phyloP scores from a whole-genome alignment of 2,329 filamentous ascomycete genomes.

The Chaetomiaceae sp. region DNA sequence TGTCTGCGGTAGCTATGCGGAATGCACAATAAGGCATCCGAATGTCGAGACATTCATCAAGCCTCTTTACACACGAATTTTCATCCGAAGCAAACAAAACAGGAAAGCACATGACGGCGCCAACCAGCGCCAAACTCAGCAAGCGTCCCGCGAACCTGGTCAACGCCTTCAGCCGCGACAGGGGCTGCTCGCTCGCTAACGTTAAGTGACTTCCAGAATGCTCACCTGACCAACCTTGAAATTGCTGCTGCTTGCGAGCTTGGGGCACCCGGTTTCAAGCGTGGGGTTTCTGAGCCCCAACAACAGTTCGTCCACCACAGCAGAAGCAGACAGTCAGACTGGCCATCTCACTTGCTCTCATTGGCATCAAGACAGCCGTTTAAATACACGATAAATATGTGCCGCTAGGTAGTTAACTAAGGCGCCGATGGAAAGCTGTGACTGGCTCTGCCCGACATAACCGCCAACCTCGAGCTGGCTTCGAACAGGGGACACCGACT shows the following conservation, averaged over 20 bases:
- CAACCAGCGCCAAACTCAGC: neutral
- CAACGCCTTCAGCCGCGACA: constrained; percentile 9
- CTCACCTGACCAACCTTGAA: constrained; percentile 13
- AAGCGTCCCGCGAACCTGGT: constrained; percentile 8
- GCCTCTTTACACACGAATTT: no score
- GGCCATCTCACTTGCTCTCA: neutral
- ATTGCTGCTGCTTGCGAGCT: constrained; percentile 4
- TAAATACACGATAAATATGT: no score
- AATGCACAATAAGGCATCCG: no score
- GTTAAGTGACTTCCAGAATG: neutral
- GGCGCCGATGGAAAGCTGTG: no score
- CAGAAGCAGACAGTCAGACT: neutral
- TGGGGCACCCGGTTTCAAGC: constrained; percentile 13
- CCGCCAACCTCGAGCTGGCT: neutral
- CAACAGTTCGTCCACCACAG: no score
- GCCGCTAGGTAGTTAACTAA: no score
- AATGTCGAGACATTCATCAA: no score
- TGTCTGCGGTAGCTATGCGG: no score
- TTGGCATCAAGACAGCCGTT: neutral
- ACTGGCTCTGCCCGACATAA: no score
- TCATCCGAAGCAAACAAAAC: neutral
- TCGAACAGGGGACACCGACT: neutral
- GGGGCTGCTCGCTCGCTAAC: constrained; percentile 4
- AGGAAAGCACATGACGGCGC: constrained; percentile 1
- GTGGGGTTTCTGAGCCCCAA: constrained; percentile 10